A percentile compares a stretch with the other conserved stretches of the same genome.
Conservation (phyloP, 2,329 filamentous ascomycete species). For the Talaromyces sp. region DNA sequence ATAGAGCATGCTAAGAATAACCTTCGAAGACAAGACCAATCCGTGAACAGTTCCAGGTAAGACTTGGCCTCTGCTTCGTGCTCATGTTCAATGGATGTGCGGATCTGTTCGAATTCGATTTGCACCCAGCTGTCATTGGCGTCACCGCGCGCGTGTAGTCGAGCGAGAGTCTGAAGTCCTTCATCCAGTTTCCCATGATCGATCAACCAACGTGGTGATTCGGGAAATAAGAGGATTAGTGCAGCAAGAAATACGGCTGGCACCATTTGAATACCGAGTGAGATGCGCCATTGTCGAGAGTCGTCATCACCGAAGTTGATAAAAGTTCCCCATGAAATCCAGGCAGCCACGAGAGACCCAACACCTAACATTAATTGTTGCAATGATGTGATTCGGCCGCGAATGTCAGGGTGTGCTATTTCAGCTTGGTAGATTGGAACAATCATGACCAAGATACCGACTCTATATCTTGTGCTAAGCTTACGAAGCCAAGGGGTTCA, state of each 20-base stretch:
- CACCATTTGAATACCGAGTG: slow-evolving; percentile 64
- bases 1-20: slow-evolving; percentile 64
- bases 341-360: slow-evolving; percentile 65
- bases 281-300: slow-evolving; percentile 56
- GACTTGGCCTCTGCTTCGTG: slow-evolving; percentile 65
- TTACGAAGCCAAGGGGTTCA: slow-evolving; percentile 3
- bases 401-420: slow-evolving; percentile 68
- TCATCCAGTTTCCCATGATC: slow-evolving; percentile 61
- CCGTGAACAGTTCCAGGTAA: slow-evolving; percentile 63
- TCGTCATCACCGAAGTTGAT: slow-evolving; percentile 44
- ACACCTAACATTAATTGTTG: slow-evolving; percentile 82
- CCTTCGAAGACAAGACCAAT: slow-evolving; percentile 63
- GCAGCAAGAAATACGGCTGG: slow-evolving; percentile 60
- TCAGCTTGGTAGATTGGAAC: slow-evolving; percentile 73
- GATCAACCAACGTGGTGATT: slow-evolving; percentile 70
- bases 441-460: slow-evolving; percentile 59
- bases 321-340: slow-evolving; percentile 65
- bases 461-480: slow-evolving; percentile 27
- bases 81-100: slow-evolving; percentile 60
- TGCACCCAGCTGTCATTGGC: slow-evolving; percentile 62
- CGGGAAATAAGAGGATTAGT: slow-evolving; percentile 68
- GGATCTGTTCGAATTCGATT: slow-evolving; percentile 68
- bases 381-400: slow-evolving; percentile 67
- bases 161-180: slow-evolving; percentile 61
- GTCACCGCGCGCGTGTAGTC: slow-evolving; percentile 65